Percentiles rank a stretch among this genome's conserved stretches.
Conservation (phyloP, 2,329 filamentous ascomycete genomes). For the Penicillium paneum region DNA sequence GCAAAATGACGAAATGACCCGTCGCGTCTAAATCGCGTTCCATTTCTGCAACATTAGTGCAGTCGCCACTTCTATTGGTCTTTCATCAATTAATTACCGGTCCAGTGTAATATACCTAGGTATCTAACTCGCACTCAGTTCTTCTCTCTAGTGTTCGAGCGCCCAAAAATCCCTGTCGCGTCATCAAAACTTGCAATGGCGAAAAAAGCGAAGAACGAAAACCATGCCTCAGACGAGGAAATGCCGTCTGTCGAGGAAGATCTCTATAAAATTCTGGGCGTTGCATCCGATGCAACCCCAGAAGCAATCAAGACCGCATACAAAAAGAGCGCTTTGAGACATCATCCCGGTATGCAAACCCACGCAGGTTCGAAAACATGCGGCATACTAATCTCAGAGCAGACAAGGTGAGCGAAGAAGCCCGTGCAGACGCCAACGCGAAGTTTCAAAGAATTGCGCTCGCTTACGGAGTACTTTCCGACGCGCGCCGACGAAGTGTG, state of each 20-base stretch:
- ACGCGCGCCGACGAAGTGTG: slow-evolving; percentile 71
- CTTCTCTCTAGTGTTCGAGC: background rate
- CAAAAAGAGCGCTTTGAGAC: slow-evolving; percentile 80
- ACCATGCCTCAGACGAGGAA: slow-evolving; percentile 50
- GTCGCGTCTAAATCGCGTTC: slow-evolving; percentile 29
- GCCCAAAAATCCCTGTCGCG: too few relatives aligned
- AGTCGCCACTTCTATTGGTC: background rate
- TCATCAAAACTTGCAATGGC: slow-evolving; percentile 14
- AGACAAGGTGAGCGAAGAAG: slow-evolving; percentile 72
- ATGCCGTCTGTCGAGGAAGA: slow-evolving; percentile 27
- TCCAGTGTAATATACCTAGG: background rate
- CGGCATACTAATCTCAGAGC: slow-evolving; percentile 16
- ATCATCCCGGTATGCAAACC: slow-evolving; percentile 68
- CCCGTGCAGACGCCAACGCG: slow-evolving; percentile 69
- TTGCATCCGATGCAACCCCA: slow-evolving; percentile 67
- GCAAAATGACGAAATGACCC: slow-evolving; percentile 27
- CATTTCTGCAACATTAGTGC: background rate
- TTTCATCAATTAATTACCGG: background rate
- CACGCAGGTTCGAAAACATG: slow-evolving; percentile 8
- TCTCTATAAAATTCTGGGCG: slow-evolving; percentile 75
- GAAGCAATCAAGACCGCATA: slow-evolving; percentile 88
- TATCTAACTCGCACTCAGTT: background rate
- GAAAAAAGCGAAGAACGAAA: slow-evolving; percentile 13
- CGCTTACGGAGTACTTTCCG: slow-evolving; percentile 88
- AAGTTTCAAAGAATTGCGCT: slow-evolving; percentile 90